Base-by-base conservation (phyloP, 2,329 filamentous ascomycete genomes). In the Fusarium albosuccineum region DNA sequence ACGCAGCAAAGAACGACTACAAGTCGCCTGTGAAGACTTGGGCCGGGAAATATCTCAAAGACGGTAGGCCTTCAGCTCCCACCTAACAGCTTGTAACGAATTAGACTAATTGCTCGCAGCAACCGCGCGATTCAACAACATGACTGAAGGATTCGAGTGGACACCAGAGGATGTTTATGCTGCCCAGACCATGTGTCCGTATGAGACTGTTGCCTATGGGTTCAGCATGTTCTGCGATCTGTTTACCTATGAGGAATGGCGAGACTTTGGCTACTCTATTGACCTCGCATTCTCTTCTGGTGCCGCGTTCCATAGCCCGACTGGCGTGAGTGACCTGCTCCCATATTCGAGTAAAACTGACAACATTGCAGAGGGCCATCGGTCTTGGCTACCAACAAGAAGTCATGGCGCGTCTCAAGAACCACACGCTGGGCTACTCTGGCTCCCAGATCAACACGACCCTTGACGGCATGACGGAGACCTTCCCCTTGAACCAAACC, bases 181-280 rank as follows among this genome's bases (percentile, higher is more conserved):
- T 16, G 88, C 88, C 0, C 91, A 94, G 76, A 89, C 83, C 4
- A 83, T 94, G 74, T 94, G 92, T 70, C 88, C 91, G 0, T 94
- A 94, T 73, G 92, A 94, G 76, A 93, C 90, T 0, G 85, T 92
- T n/a, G 88, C 90, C 1, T 89, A 91, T 61, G 92, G 92, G 22
- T 94, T 89, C 80, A 92, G 89, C 68, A 84, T 83, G 9, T 94
- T 92, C 80, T 94, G 92, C 74, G 81, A 87, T 26, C 83, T 94
- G 5, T 94, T 94, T 75, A 93, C 88, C 0, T 92, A 90, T 68
- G 82, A 89, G 17, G 92, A 94, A 74, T 94, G 91, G 91, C 79
- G 87, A 50, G 87, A 84, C 39, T 94, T 91, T 73, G 89, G 89
- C 58, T 94, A 94, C 77, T 86, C 86, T 4, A 82, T 91, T 57